Evolutionary conservation across 2,329 filamentous ascomycete genomes (phyloP).

Genomic region (Grosmannia clavigera): DNA sequence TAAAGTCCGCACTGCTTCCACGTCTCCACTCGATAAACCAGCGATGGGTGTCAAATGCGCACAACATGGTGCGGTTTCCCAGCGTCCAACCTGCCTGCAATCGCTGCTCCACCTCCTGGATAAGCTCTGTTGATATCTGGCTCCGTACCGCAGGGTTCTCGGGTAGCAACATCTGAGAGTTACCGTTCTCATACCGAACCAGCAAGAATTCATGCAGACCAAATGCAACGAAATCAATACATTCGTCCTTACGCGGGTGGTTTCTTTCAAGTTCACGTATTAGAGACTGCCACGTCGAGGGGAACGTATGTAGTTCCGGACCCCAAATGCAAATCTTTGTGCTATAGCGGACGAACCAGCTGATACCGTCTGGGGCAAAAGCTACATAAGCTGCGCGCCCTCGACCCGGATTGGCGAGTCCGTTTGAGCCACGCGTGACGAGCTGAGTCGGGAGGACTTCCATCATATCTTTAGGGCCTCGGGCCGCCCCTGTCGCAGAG

Average conservation of each 20-base stretch:
- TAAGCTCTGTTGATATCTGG: not conserved
- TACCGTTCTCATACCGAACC: not conserved
- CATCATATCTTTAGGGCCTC: not conserved
- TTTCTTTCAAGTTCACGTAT: not conserved
- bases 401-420: not conserved
- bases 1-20: not conserved
- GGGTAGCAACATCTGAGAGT: not conserved
- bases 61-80: not conserved
- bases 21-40: not conserved
- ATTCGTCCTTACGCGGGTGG: not conserved
- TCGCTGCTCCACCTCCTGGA: not conserved
- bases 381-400: not conserved
- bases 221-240: not conserved
- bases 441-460: not conserved
- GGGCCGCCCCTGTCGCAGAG: not conserved
- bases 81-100: not conserved
- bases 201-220: not conserved
- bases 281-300: not conserved
- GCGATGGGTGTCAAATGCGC: not conserved
- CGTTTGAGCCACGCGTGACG: not conserved
- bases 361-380: not conserved
- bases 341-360: not conserved
- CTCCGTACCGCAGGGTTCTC: not conserved
- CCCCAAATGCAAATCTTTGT: not conserved
- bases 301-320: not conserved